Evolutionary conservation across 1,139 yeast species (phyloP).

Genomic region (Geotrichum restrictum): DNA sequence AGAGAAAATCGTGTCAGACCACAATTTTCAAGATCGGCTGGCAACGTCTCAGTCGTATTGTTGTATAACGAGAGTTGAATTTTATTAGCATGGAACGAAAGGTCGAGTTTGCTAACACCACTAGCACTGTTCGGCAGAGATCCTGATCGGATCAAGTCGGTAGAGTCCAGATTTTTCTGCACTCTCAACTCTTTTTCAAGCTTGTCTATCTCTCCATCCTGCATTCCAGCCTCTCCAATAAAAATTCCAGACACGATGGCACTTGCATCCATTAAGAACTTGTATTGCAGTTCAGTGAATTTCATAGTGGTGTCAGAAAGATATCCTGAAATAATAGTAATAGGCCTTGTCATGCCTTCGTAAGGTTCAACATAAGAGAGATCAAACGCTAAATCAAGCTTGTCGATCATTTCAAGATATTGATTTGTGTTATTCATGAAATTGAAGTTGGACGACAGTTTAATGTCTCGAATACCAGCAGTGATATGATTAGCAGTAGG

Average conservation of each 20-base stretch:
- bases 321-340: slow-evolving; percentile 53
- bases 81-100: slow-evolving; percentile 53
- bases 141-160: slow-evolving; percentile 2
- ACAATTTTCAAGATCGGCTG: slow-evolving; percentile 37
- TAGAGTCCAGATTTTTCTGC: slow-evolving; percentile 27
- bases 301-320: slow-evolving; percentile 64
- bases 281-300: slow-evolving; percentile 74
- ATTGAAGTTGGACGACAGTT: slow-evolving; percentile 57
- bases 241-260: slow-evolving; percentile 59
- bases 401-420: slow-evolving; percentile 60
- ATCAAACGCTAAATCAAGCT: slow-evolving; percentile 61
- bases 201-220: slow-evolving; percentile 62
- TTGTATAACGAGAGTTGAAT: slow-evolving; percentile 64
- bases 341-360: slow-evolving; percentile 44
- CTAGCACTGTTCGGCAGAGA: slow-evolving; percentile 9
- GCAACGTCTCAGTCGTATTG: slow-evolving; percentile 45
- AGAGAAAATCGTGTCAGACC: slow-evolving; percentile 63
- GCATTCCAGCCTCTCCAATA: slow-evolving; percentile 42
- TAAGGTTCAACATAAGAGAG: slow-evolving; percentile 51
- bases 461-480: slow-evolving; percentile 71
- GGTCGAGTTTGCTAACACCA: slow-evolving; percentile 19
- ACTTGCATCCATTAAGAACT: slow-evolving; percentile 53
- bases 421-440: slow-evolving; percentile 49
- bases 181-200: slow-evolving; percentile 34
- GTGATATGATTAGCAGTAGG: slow-evolving; percentile 48